Evolutionary conservation across 116 monocot genomes (phyloP), one percentile per base, ranked within the genome.

Genomic region (Papilionanthe hybrid): DNA sequence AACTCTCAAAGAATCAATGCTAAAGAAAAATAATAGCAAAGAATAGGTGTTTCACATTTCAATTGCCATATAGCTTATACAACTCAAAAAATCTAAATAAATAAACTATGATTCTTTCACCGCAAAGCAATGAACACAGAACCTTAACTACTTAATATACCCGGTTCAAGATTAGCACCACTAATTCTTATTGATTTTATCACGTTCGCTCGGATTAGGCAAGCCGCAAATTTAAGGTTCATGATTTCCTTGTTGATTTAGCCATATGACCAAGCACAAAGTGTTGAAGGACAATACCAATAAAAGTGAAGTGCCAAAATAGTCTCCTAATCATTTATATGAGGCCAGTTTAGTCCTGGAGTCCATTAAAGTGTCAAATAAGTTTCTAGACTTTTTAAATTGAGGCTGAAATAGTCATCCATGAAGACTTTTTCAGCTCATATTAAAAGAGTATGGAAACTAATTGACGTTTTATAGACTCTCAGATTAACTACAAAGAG

Each of bases 31-130:
- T 17, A 53, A 53, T 4, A 53, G 17, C 0, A 53, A 53, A 4
- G 2, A 53, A 17, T 15, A 45, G 7, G 1, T 7, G 63, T 63
- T 63, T 63, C 23, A 63, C 63, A 8, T 25, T 63, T 63, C 63
- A 63, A 2, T 58, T 63, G 53, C 53, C 63, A 63, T 6, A 25
- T 63, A n/a, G 9, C 44, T 22, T 37, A 5, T 4, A 69, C 37
- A 69, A 18, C 69, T 69, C 2, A 22, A 69, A 69, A 69, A 69
- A 69, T 69, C 32, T 32, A 69, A 69, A 69, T 65, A 53, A 53
- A 53, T 23, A 25, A 37, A 63, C 23, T 25, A 63, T 25, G 23
- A 53, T 22, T 63, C 25, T 63, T 63, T 63, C 63, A 63, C 22
- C 63, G 5, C 25, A 63, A 9, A 63, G 56, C 56, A 56, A 56